Evolutionary conservation across 495 filamentous ascomycete species (phyloP).

Genomic region (Xylaria scruposa): DNA sequence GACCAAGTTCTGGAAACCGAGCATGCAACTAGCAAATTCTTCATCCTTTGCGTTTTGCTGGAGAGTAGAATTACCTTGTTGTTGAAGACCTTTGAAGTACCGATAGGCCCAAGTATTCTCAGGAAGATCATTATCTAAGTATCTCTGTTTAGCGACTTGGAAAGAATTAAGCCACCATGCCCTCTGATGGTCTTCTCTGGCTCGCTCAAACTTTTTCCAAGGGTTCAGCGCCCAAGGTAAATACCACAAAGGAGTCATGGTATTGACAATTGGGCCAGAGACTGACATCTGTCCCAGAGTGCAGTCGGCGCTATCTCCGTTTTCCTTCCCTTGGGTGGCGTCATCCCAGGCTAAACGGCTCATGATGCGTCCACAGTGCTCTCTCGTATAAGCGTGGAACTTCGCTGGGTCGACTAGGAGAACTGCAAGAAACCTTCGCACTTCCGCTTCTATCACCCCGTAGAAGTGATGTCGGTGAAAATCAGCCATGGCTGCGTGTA

Average conservation of each 20-base stretch:
- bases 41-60: constrained; percentile 50
- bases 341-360: constrained; percentile 56
- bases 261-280: constrained; percentile 56
- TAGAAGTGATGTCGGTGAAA: constrained; percentile 56
- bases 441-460: constrained; percentile 55
- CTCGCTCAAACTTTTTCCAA: constrained; percentile 53
- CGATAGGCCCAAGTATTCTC: constrained; percentile 53
- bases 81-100: constrained; percentile 51
- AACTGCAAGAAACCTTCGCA: constrained; percentile 49
- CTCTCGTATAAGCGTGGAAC: constrained; percentile 53
- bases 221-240: constrained; percentile 47
- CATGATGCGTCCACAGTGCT: constrained; percentile 56
- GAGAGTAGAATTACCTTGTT: constrained; percentile 45
- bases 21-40: constrained; percentile 56
- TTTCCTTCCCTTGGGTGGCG: constrained; percentile 49
- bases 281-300: constrained; percentile 58
- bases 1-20: constrained; percentile 55
- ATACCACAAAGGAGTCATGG: constrained; percentile 53
- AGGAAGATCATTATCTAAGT: constrained; percentile 46
- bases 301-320: constrained; percentile 52
- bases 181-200: constrained; percentile 49
- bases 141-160: constrained; percentile 47
- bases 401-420: constrained; percentile 52
- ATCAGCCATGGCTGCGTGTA: constrained; percentile 55
- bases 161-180: constrained; percentile 54